Conservation (phyloP, 805 yeast species). For the Pichia manshurica region DNA sequence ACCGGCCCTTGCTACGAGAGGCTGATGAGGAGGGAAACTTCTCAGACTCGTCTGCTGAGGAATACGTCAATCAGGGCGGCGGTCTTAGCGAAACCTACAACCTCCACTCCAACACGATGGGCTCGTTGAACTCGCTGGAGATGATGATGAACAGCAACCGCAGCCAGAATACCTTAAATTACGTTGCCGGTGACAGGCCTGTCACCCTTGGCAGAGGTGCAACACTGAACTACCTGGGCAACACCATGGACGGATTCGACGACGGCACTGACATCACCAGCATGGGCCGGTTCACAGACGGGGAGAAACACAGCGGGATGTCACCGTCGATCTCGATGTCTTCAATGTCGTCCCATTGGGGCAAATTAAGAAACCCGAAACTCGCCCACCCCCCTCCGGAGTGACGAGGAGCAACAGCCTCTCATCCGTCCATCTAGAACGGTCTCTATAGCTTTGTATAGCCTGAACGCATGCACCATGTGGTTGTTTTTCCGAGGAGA, state of each 20-base stretch:
- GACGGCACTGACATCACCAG: conserved; percentile 8
- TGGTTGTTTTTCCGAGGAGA: too few relatives aligned
- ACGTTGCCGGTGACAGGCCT: neutral
- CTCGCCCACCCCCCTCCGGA: neutral
- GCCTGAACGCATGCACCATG: too few relatives aligned
- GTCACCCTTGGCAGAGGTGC: neutral
- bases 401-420: too few relatives aligned
- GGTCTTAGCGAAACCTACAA: neutral
- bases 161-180: neutral
- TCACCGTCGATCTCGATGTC: too few relatives aligned
- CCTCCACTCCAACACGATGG: neutral
- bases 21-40: conserved; percentile 1
- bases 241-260: conserved; percentile 2
- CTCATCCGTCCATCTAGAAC: too few relatives aligned
- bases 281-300: conserved; percentile 1
- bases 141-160: conserved; percentile 1
- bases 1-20: neutral
- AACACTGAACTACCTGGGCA: conserved; percentile 7
- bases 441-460: too few relatives aligned
- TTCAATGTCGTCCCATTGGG: neutral
- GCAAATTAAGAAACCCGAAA: neutral
- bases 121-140: conserved; percentile 7
- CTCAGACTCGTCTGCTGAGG: neutral
- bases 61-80: neutral
- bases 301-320: too few relatives aligned